Evolutionary conservation across 768 basidiomycete species (phyloP), one percentile per base, ranked within the genome.

Genomic region (Suillus alpinus): DNA sequence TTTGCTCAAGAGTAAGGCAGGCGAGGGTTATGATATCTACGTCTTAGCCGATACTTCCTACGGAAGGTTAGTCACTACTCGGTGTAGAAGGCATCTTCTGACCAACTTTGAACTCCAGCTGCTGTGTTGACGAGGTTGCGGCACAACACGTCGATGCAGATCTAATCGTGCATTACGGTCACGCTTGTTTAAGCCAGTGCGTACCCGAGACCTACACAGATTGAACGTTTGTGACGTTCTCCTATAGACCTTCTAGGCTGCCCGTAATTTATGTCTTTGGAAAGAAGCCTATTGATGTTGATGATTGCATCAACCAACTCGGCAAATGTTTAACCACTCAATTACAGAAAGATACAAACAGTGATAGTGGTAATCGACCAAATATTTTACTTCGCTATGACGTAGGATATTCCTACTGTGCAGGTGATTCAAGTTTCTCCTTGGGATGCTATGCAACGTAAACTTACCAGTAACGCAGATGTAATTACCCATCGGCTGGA

Each of bases 21-120:
- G 80, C 49, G 55, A 65, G 1, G 71, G 52, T 20, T 77, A 77
- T 56, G 89, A 95, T 66, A 76, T 93, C 26, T 96, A 94, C 71
- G 89, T 97, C 5, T 81, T 98, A n/a, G 96, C 95, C 13, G 96
- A 99, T 74, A 98, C 95, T 23, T 96, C 95, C 4, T 98, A 98
- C 73, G 97, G 95, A 75, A 95, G 92, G 95, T 86, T 77, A 49
- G 85, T n/a, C 10, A 66, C 66, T 20, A 9, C 39, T 58, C 5
- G 23, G 16, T 51, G 4, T 23, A 52, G 39, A 51, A 16, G 20
- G 47, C 39, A 52, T n/a, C 10, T 50, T 51, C 60, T 68, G 31
- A 62, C 29, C 7, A 26, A 36, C 29, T 40, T 37, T 41, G 6
- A 39, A 40, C 58, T 52, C n/a, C 47, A 68, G 95, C 68, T 99